Conservation (phyloP, 306 rosid genomes). For the Cajanus cajan region DNA sequence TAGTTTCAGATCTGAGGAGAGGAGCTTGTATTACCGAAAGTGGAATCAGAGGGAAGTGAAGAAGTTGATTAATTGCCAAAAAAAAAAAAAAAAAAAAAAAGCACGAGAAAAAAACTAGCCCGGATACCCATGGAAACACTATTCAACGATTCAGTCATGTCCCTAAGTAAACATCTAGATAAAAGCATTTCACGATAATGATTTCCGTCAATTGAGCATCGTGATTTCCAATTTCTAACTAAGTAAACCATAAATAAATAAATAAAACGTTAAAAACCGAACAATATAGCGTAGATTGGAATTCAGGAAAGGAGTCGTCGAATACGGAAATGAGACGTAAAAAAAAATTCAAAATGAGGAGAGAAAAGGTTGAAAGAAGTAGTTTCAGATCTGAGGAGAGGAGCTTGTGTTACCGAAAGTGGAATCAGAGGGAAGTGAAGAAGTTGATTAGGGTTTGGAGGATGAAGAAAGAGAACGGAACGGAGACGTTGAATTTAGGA, state of each 20-base stretch:
- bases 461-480: conserved; percentile 13
- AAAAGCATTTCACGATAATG: conserved; percentile 4
- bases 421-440: conserved; percentile 17
- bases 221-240: conserved; percentile 3
- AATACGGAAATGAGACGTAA: neutral
- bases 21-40: conserved; percentile 40
- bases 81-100: no score
- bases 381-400: conserved; percentile 36
- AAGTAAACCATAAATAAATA: neutral
- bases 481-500: conserved; percentile 31
- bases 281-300: neutral
- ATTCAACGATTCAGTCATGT: neutral
- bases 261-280: neutral
- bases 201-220: conserved; percentile 19
- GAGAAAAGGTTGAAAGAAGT: neutral
- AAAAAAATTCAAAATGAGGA: neutral
- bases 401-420: conserved; percentile 40
- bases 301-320: neutral
- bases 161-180: neutral
- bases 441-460: conserved; percentile 53
- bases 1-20: conserved; percentile 36
- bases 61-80: conserved; percentile 45
- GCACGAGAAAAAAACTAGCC: neutral
- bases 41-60: conserved; percentile 8
- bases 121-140: neutral